Percentiles rank a stretch among this genome's conserved stretches.
phyloP scores from a whole-genome alignment of 2,329 filamentous ascomycete genomes.

The Microcyclospora tardicrescens region DNA sequence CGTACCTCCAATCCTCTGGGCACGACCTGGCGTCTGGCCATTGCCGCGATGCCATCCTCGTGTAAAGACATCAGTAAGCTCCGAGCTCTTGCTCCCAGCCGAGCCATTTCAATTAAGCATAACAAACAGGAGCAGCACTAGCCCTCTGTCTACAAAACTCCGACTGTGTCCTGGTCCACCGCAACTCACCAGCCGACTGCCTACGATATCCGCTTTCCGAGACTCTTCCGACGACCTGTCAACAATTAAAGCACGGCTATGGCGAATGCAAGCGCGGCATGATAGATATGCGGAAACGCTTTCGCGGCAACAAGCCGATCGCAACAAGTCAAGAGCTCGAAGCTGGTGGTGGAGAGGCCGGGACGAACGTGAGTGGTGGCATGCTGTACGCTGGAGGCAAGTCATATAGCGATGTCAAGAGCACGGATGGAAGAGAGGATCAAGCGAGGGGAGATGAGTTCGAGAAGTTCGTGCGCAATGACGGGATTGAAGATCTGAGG shows the following conservation, averaged over 20 bases:
- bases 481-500: constrained; percentile 18
- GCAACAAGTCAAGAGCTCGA: constrained; percentile 53
- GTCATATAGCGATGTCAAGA: constrained; percentile 5
- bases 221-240: constrained; percentile 73
- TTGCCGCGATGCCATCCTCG: constrained; percentile 65
- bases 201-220: constrained; percentile 70
- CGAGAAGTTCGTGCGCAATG: constrained; percentile 18
- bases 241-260: constrained; percentile 84
- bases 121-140: constrained; percentile 64
- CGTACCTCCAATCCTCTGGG: no score
- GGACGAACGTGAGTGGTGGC: constrained; percentile 7
- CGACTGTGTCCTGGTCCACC: constrained; percentile 89
- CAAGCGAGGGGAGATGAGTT: constrained; percentile 12
- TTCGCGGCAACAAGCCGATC: constrained; percentile 84
- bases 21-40: neutral
- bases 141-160: constrained; percentile 91
- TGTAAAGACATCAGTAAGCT: constrained; percentile 89
- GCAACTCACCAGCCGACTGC: constrained; percentile 76
- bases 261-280: constrained; percentile 91
- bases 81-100: no score
- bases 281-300: constrained; percentile 98
- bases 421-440: constrained; percentile 18
- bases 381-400: neutral
- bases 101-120: constrained; percentile 1
- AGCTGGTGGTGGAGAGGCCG: constrained; percentile 29